Base-by-base conservation (phyloP, 306 rosid species). In the Echinosophora koreensis region DNA sequence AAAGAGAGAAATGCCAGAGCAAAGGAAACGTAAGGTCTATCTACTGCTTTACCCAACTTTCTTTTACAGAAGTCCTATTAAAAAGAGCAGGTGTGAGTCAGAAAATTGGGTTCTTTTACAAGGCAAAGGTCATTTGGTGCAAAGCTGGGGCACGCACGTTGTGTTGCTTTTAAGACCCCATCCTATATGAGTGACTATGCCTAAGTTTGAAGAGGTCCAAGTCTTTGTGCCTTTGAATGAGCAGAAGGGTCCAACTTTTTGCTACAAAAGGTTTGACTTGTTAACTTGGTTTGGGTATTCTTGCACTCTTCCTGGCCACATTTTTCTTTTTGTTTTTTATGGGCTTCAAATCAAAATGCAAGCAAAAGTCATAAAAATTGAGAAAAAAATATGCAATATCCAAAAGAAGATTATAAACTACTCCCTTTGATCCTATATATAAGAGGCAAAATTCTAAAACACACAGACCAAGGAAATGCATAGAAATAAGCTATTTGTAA, bases 241-340 rank as follows among this genome's bases (percentile, higher is more conserved):
- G 30, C 70, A 78, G 2, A 50, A 52, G 76, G 80, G 86, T 82
- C 85, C 71, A 62, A 74, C 41, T 82, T 82, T 84, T 83, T 90
- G 87, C 89, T 16, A 72, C 71, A 76, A 89, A 87, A 91, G 92
- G 74, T 91, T 89, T 89, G 97, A 91, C 97, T 87, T 83, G 88
- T 62, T 51, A 35, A 54, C 37, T 80, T 77, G 84, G 63, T 68
- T 89, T 84, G 60, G 64, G 28, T 78, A 30, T 46, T 73, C 76
- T 78, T 63, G 12, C 82, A 63, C 84, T 77, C 62, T 35, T 78
- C 61, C 49, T 58, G 14, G 18, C 62, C 50, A 44, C 11, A 10
- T 3, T 56, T n/a, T 38, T 74, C 1, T 2, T 3, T 44, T 44
- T 37, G 69, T 38, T 5, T 34, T 62, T 66, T 44, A 80, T 74